Evolutionary conservation across 2,329 filamentous ascomycete genomes (phyloP), one percentile per base, ranked within the genome.

Genomic region (Colletotrichum lini): DNA sequence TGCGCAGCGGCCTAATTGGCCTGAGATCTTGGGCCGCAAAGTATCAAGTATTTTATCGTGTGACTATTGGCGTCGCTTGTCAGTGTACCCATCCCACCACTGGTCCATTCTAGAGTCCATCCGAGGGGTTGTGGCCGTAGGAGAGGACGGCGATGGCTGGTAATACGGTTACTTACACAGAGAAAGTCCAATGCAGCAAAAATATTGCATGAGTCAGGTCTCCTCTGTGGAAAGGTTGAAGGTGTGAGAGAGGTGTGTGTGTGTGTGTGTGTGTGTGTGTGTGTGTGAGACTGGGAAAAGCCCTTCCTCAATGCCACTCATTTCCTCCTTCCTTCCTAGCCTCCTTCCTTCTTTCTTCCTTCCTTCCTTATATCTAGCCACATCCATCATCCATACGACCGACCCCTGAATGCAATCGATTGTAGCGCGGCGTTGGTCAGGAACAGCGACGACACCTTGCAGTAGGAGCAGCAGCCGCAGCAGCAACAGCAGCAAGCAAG

Each of bases 11-110:
- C 57, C 45, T 52, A 4, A 12, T 13, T 45, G 9, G 42, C 23
- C 23, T 35, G 60, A 18, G 26, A 40, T 4, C n/a, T 53, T 23
- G n/a, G 13, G 58, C 12, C 23, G 13, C 18, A 26, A 2, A 38
- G 26, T 18, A 23, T 38, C 8, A 38, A 38, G 8, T 10, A 38
- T 38, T 38, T 8, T 38, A 38, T 47, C 53, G n/a, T 18, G 30
- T 23, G 30, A 18, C n/a, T n/a, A 45, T 52, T 66, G 42, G 54
- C 52, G 45, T 38, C 35, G 40, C 35, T 65, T 40, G 30, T 65
- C 13, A 30, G 35, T 38, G 35, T 38, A 10, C 35, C 35, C 12
- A 30, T 38, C 35, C 30, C 12, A 21, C 30, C 21, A 21, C 21
- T 0, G 10, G 18, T 57, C 62, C 40, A 42, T 54, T 50, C 15